Conservation (phyloP, 805 yeast species). For the Barnettozyma vustinii region DNA sequence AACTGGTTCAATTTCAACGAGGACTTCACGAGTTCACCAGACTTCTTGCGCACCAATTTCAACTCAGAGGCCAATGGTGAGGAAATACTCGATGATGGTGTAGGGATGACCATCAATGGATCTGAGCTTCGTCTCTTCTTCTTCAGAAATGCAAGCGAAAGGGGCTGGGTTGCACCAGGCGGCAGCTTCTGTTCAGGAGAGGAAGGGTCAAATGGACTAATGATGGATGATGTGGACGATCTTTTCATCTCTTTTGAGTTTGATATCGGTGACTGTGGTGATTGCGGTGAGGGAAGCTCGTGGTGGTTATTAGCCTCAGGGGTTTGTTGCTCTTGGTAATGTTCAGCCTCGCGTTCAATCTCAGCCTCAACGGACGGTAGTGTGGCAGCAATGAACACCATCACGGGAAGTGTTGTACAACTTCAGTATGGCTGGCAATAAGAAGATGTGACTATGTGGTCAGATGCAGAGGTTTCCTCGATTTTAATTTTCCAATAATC, state of each 20-base stretch:
- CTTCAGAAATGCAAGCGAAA: slow-evolving; percentile 20
- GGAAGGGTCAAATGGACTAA: slow-evolving; percentile 1
- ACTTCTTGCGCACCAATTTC: slow-evolving; percentile 67
- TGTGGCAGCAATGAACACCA: neutral
- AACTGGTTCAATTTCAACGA: slow-evolving; percentile 47
- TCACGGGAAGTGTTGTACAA: neutral
- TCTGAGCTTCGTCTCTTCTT: slow-evolving; percentile 18
- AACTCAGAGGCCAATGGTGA: slow-evolving; percentile 12
- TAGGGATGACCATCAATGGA: neutral
- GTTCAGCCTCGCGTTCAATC: neutral
- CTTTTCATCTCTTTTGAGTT: neutral
- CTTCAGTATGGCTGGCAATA: neutral
- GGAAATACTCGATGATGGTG: neutral
- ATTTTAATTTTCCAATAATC: too few species aligned
- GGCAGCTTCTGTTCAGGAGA: slow-evolving; percentile 1
- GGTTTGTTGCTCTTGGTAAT: neutral
- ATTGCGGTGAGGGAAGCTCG: neutral
- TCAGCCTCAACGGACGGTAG: neutral
- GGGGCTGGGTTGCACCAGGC: slow-evolving; percentile 6
- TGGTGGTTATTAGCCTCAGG: neutral
- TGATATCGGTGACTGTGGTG: neutral
- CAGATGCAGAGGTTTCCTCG: neutral
- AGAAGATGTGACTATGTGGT: neutral
- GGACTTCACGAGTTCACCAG: slow-evolving; percentile 82
- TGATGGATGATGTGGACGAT: slow-evolving; percentile 7